Evolutionary conservation across 768 basidiomycete species (phyloP).

Genomic region (Suillus hirtellus): DNA sequence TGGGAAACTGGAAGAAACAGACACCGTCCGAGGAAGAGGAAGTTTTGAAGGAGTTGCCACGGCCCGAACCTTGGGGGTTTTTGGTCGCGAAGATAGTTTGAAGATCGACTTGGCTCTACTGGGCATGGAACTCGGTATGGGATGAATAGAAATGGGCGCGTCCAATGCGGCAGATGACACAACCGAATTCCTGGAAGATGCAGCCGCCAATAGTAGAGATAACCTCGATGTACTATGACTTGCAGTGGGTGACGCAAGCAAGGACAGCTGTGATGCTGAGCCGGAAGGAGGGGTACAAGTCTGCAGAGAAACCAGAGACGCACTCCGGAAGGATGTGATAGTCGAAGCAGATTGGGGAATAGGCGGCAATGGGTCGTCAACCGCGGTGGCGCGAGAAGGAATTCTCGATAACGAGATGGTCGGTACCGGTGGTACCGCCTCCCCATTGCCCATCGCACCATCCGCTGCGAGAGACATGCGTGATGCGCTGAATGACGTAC

Average conservation of each 20-base stretch:
- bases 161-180: slow-evolving; percentile 26
- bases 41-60: slow-evolving; percentile 17
- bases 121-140: slow-evolving; percentile 2
- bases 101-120: slow-evolving; percentile 33
- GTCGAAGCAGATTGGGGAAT: slow-evolving; percentile 33
- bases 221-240: slow-evolving; percentile 19
- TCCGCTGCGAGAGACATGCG: slow-evolving; percentile 11
- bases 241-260: slow-evolving; percentile 4
- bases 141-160: slow-evolving; percentile 14
- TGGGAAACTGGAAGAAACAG: slow-evolving; percentile 9
- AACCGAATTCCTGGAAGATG: slow-evolving; percentile 30
- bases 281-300: slow-evolving; percentile 4
- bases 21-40: slow-evolving; percentile 12
- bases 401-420: slow-evolving; percentile 22
- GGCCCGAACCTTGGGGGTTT: slow-evolving; percentile 21
- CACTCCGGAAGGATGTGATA: slow-evolving; percentile 24
- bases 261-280: slow-evolving; percentile 24
- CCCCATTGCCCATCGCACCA: neutral
- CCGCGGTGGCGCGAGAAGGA: slow-evolving; percentile 21
- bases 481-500: slow-evolving; percentile 14
- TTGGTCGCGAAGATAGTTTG: slow-evolving; percentile 27
- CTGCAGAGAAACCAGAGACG: slow-evolving; percentile 26
- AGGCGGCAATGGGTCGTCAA: slow-evolving; percentile 21
- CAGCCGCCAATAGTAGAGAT: slow-evolving; percentile 24
- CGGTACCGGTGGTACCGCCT: slow-evolving; percentile 6